Base-by-base conservation (phyloP, 2,329 filamentous ascomycete genomes). In the Aspergillus fumigatus region DNA sequence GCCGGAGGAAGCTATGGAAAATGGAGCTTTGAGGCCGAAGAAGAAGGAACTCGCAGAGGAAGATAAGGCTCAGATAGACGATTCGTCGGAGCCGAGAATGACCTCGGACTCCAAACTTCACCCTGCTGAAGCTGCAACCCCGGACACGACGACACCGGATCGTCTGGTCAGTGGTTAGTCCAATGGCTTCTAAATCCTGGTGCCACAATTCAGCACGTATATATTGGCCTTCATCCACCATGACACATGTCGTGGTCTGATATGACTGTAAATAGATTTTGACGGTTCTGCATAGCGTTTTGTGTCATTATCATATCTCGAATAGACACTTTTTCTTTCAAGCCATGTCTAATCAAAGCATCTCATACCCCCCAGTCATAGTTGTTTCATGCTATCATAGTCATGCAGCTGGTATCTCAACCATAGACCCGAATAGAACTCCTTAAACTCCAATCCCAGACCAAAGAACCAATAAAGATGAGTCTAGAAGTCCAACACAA, bases 1-100 rank as follows among this genome's bases (percentile, higher is more conserved):
- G 67, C 94, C 94, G 0, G 89, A 88, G 64, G 93, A 97, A 76
- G 94, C 94, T 2, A 67, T 94, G 62, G 87, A 88, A 60, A 92
- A 90, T 70, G 92, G 92, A 0, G 87, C 89, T 2, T 81, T 96
- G 71, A 83, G 81, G 56, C 71, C 87, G 59, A 90, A 86, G 66
- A 92, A 91, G 77, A 92, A 92, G 35, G 60, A 60, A 23, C 48
- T 53, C 32, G 57, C 58, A 19, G 58, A 61, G 3, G 56, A 64
- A 38, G 58, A 65, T 19, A 58, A 63, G n/a, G 21, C 58, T 10
- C 54, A 55, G 38, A 26, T 50, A 17, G 58, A 54, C 21, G 49
- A 55, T 27, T 48, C 45, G n/a, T 27, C 45, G 3, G 59, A 57
- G 5, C 55, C 10, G 25, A 40, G 54, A 21, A 43, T 57, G 8